Evolutionary conservation across 2,329 filamentous ascomycete species (phyloP).

Genomic region (Alternaria sp.): DNA sequence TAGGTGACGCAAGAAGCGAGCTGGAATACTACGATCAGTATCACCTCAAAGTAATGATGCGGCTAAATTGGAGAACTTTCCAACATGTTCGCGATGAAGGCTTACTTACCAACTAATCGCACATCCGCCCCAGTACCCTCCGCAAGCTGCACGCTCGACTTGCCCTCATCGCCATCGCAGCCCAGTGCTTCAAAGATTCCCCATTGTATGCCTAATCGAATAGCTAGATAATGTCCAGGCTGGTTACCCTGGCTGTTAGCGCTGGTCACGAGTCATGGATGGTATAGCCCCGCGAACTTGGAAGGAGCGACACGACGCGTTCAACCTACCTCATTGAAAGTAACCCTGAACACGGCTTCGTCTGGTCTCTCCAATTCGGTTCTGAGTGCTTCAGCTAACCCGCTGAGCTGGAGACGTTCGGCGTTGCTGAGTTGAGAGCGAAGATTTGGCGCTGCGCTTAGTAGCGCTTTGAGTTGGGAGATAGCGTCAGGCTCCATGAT

Average conservation of each 20-base stretch:
- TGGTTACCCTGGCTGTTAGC: slow-evolving; percentile 3
- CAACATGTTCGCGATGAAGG: not conserved
- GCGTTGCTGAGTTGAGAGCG: slow-evolving; percentile 13
- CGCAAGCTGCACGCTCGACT: not conserved
- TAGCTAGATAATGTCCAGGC: slow-evolving; percentile 19
- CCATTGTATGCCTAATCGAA: slow-evolving; percentile 20
- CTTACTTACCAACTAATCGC: not conserved
- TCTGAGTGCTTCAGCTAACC: slow-evolving; percentile 11
- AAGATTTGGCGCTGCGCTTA: slow-evolving; percentile 4
- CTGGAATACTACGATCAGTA: not conserved
- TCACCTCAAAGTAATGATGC: not conserved
- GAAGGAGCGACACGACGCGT: not conserved
- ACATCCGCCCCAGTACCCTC: not conserved
- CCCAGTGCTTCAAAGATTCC: slow-evolving; percentile 15
- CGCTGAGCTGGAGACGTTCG: slow-evolving; percentile 17
- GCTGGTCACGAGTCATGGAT: not conserved
- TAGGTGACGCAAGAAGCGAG: not conserved
- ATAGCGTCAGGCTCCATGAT: not conserved
- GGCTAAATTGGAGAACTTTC: not conserved
- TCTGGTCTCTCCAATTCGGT: not conserved
- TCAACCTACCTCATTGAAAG: not conserved
- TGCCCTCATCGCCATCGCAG: slow-evolving; percentile 4
- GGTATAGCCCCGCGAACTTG: not conserved
- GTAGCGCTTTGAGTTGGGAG: slow-evolving; percentile 9
- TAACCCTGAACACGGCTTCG: not conserved